A percentile compares a stretch with the other conserved stretches of the same genome.
phyloP scores from a whole-genome alignment of 192 early-diverging fungal genomes.

The Dispira parvispora region DNA sequence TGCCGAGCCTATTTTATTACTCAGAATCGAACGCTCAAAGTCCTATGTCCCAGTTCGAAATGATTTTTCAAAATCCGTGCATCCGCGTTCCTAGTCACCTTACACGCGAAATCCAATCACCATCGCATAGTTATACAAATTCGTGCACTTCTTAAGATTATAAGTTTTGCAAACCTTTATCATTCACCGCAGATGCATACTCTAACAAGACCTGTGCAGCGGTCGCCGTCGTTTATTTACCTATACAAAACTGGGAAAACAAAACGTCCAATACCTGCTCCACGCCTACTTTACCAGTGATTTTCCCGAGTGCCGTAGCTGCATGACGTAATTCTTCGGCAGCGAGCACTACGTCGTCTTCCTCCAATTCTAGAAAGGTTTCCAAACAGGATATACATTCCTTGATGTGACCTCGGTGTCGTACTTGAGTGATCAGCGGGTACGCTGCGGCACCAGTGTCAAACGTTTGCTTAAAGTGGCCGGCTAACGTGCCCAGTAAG shows the following conservation, averaged over 20 bases:
- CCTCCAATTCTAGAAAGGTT: conserved; percentile 14
- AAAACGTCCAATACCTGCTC: conserved; percentile 59
- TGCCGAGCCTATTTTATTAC: too few species aligned
- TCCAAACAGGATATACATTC: conserved; percentile 31
- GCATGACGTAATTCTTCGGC: conserved; percentile 58
- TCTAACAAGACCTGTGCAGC: background rate
- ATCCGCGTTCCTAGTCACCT: too few species aligned
- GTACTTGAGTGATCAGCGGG: conserved; percentile 34
- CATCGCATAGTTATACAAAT: too few species aligned
- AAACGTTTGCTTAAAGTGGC: conserved; percentile 16
- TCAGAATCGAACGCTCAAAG: too few species aligned
- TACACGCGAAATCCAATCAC: too few species aligned
- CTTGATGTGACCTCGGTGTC: conserved; percentile 46
- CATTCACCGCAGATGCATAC: too few species aligned
- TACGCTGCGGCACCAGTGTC: conserved; percentile 11
- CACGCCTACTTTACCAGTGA: conserved; percentile 54
- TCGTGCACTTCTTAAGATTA: too few species aligned
- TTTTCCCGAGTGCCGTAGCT: conserved; percentile 40
- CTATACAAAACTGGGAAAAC: conserved; percentile 65
- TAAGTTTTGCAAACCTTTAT: too few species aligned
- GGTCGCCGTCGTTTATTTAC: conserved; percentile 27
- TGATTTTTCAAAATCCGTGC: too few species aligned
- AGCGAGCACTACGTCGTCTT: conserved; percentile 41
- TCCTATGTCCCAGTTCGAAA: too few species aligned
- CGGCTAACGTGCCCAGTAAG: conserved; percentile 17